Base-by-base conservation (phyloP, 495 filamentous ascomycete species). In the Neurospora cerealis region DNA sequence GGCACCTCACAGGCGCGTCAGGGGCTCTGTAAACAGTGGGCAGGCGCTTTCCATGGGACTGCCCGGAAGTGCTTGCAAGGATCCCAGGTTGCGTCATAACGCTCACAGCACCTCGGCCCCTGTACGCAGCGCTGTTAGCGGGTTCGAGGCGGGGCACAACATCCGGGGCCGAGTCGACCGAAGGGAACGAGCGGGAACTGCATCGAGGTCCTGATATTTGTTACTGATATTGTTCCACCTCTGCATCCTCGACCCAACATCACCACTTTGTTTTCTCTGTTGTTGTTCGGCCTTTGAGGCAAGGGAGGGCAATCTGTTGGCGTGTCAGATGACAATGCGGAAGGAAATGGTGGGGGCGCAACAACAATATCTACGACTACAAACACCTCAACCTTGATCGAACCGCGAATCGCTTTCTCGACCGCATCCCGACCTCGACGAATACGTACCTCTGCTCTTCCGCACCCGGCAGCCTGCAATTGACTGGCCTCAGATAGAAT, bases 121-220 rank as follows among this genome's bases (percentile, higher is more conserved):
- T 62, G 48, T 87, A 73, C 81, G 85, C 69, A 93, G 80, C 13
- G 92, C 82, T 74, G 80, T 86, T 2, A 90, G 91, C 72, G 91
- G 91, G 76, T 92, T 93, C 0, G 91, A 28, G 24, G 54, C 54
- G 54, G 54, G 54, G 54, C 24, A 17, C 24, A 17, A 54, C 21
- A 48, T 21, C n/a, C 9, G 46, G 21, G 21, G 3, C 10, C 9
- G 46, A 28, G 24, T 28, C 24, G 24, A 28, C 24, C 24, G 24
- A 28, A 28, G 24, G 24, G 24, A 28, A 28, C 24, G 24, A 28
- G 24, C 24, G 24, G 24, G 24, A 62, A 60, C 11, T 60, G 48
- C 48, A 60, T 32, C 21, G 46, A 21, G 21, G 46, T 54, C 10
- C n/a, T 54, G 21, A 54, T 54, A 54, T 54, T 54, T 44, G 42